Percentiles rank a stretch among this genome's conserved stretches.
Evolutionary conservation across 139 green algal species (phyloP).

Genomic region (Coelastrella sp.): DNA sequence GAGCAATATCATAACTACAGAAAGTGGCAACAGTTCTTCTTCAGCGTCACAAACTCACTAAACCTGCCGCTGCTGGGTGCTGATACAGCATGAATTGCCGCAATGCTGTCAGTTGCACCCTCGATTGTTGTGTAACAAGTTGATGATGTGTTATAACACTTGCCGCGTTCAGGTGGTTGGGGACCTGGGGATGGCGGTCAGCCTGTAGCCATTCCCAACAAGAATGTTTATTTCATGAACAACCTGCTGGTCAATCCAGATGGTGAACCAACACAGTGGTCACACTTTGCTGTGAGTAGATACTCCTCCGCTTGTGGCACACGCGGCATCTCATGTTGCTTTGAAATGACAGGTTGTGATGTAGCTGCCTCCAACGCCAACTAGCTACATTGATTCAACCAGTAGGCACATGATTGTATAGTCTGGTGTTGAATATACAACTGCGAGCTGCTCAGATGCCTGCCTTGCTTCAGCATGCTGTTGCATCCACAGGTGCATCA

Average conservation of each 20-base stretch:
- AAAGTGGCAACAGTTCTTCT: too few species aligned
- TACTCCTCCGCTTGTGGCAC: neutral
- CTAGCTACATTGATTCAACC: too few species aligned
- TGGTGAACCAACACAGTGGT: neutral
- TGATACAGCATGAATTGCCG: neutral
- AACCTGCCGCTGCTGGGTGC: too few species aligned
- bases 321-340: neutral
- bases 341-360: neutral
- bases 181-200: neutral
- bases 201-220: slow-evolving; percentile 1
- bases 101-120: neutral
- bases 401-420: too few species aligned
- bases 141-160: neutral
- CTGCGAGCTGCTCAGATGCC: too few species aligned
- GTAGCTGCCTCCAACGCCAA: too few species aligned
- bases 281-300: neutral
- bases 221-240: slow-evolving; percentile 30
- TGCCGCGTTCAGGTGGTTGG: slow-evolving; percentile 25
- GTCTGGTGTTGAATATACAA: too few species aligned
- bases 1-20: too few species aligned
- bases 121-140: neutral
- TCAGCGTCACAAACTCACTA: too few species aligned
- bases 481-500: too few species aligned
- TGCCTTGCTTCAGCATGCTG: too few species aligned
- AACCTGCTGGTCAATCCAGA: slow-evolving; percentile 25